Conservation (phyloP, 148 eudicot genomes). For the Fagopyrum tataricum region DNA sequence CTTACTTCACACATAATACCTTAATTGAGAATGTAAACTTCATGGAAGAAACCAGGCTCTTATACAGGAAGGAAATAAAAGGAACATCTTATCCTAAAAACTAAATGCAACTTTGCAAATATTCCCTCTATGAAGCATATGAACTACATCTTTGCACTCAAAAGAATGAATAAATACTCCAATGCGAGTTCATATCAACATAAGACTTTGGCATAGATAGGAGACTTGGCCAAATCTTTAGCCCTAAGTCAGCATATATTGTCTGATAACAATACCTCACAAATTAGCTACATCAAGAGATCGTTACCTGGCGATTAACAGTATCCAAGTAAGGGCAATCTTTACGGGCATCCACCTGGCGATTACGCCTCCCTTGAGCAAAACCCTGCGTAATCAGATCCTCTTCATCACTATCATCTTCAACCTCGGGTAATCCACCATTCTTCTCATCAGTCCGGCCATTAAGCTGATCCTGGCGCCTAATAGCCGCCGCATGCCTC, state of each 20-base stretch:
- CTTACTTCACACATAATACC: not conserved
- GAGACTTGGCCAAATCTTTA: not conserved
- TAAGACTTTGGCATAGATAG: not conserved
- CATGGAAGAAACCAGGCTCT: not conserved
- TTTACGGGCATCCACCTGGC: slow-evolving; percentile 52
- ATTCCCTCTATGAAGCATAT: not conserved
- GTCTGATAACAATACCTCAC: not conserved
- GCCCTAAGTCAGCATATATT: not conserved
- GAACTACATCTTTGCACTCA: not conserved
- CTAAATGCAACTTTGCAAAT: not conserved
- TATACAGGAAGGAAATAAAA: not conserved
- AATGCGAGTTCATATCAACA: not conserved
- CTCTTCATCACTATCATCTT: slow-evolving; percentile 26
- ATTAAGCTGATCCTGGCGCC: slow-evolving; percentile 15
- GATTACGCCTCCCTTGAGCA: slow-evolving; percentile 32
- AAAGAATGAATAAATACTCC: not conserved
- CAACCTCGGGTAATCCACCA: slow-evolving; percentile 16
- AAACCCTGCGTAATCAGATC: slow-evolving; percentile 18
- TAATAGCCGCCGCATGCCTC: slow-evolving; percentile 16
- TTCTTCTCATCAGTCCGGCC: slow-evolving; percentile 16
- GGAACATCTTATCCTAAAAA: not conserved
- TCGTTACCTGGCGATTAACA: slow-evolving; percentile 84
- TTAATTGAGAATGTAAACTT: not conserved
- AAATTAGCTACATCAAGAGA: not conserved
- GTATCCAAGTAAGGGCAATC: slow-evolving; percentile 95